These are phyloP conservation scores for Fusarium sp. DNA, from an alignment of 2,329 filamentous ascomycete species.

Conservation along the genomic window DNA sequence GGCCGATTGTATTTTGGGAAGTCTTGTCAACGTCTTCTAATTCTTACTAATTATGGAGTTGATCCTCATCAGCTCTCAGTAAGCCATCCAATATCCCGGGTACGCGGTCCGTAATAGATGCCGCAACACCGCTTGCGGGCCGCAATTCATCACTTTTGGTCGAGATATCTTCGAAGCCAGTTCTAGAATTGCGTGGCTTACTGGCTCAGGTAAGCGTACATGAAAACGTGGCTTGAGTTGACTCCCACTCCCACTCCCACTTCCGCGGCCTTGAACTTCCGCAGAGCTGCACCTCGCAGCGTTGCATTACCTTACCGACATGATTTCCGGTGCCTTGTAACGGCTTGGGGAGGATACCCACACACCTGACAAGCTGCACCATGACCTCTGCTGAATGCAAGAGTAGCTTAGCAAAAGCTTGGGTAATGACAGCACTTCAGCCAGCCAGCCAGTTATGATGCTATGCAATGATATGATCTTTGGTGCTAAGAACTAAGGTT, in stretches of 20 bases:
- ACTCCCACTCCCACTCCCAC: neutral
- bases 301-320: neutral
- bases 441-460: neutral
- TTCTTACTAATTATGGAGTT: neutral
- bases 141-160: neutral
- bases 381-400: neutral
- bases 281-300: neutral
- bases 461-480: neutral
- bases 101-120: neutral
- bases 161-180: neutral
- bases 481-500: neutral
- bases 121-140: neutral
- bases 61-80: neutral
- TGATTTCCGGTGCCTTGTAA: neutral
- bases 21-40: neutral
- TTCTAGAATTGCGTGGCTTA: neutral
- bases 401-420: neutral
- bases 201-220: neutral
- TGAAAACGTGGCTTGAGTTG: neutral
- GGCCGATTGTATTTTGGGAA: neutral
- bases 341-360: neutral
- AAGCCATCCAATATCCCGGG: neutral
- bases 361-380: neutral
- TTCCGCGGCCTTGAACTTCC: neutral
- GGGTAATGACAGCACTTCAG: neutral